Base-by-base conservation (phyloP, 2,329 filamentous ascomycete species). In the Colletotrichum abscissum region DNA sequence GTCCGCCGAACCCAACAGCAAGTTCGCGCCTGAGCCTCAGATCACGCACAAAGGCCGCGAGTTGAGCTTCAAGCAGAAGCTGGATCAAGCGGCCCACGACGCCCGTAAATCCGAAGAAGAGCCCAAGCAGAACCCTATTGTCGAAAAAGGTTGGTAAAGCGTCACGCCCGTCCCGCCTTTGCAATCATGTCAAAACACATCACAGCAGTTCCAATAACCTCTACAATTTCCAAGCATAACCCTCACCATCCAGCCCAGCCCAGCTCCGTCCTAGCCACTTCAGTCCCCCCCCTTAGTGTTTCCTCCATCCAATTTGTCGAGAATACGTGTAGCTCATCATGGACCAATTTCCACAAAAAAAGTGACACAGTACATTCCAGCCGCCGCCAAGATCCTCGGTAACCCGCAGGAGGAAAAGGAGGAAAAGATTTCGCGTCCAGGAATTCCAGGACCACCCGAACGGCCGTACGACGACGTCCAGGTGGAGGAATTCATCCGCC, bases 401-500 rank as follows among this genome's bases (percentile, higher is more conserved):
- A 76, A 78, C 16, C 77, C 82, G 46, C 77, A 83, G 49, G 77
- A 80, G 60, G 71, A 79, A 9, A 67, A 73, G 9, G 70, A 74
- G 52, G 60, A 74, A 4, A 63, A 76, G 8, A 38, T 76, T 2
- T 65, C 70, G 6, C 33, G 77, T 11, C 73, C 79, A 1, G 84
- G 82, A 2, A 42, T 78, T 16, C 73, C 79, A 1, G 84, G 82
- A 3, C 84, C 84, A 16, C 87, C 86, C 3, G 76, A 84, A 12
- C 81, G 86, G 16, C 87, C 86, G 0, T 74, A 80, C 26, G 83
- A 89, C 67, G 88, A 89, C 74, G 66, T 77, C 5, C 83, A 86
- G 76, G 88, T 90, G 63, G 87, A 88, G 73, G 85, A 88, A 33
- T 89, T 89, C 72, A 79, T 90, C 38, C 82, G 86, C 63, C 86